Percentiles rank a stretch among this genome's conserved stretches.
These are phyloP conservation scores for Xylaria arbuscula DNA, from an alignment of 2,329 filamentous ascomycete species.

Conservation along the genomic window DNA sequence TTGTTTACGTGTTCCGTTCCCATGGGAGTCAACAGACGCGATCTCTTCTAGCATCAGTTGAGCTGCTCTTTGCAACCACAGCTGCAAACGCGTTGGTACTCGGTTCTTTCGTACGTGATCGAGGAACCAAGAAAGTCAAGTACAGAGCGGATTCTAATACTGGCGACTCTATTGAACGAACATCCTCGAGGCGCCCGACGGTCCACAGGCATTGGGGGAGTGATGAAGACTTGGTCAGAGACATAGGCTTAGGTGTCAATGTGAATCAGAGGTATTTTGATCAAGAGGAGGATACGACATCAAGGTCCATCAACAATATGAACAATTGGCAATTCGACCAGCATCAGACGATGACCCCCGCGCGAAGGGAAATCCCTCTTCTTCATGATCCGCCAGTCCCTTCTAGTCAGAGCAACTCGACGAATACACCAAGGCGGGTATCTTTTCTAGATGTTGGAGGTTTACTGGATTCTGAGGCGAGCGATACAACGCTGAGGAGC, in stretches of 20 bases:
- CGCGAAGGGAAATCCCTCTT: conserved; percentile 60
- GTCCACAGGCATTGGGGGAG: conserved; percentile 81
- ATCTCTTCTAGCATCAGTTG: conserved; percentile 87
- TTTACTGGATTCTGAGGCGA: conserved; percentile 68
- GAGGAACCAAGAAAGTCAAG: conserved; percentile 88
- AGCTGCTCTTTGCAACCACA: conserved; percentile 87
- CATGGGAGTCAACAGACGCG: conserved; percentile 85
- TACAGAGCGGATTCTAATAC: conserved; percentile 74
- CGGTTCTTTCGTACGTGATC: conserved; percentile 90
- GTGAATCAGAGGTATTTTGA: conserved; percentile 65
- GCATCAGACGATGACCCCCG: conserved; percentile 52
- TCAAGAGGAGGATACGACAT: conserved; percentile 28
- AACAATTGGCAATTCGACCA: conserved; percentile 62
- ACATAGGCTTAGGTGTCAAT: conserved; percentile 76
- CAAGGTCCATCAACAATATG: conserved; percentile 54
- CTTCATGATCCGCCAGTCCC: conserved; percentile 52
- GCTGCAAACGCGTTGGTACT: conserved; percentile 91
- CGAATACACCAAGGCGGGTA: conserved; percentile 66
- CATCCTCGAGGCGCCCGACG: conserved; percentile 58
- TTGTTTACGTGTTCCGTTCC: conserved; percentile 79
- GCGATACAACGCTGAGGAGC: conserved; percentile 41
- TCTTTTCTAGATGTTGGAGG: conserved; percentile 90
- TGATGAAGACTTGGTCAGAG: conserved; percentile 88
- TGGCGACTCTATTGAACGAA: conserved; percentile 70
- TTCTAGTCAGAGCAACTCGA: conserved; percentile 53